A percentile compares a stretch with the other conserved stretches of the same genome.
These are phyloP conservation scores for Diutina ranongensis DNA, from an alignment of 1,139 yeast species.

Conservation along the genomic window DNA sequence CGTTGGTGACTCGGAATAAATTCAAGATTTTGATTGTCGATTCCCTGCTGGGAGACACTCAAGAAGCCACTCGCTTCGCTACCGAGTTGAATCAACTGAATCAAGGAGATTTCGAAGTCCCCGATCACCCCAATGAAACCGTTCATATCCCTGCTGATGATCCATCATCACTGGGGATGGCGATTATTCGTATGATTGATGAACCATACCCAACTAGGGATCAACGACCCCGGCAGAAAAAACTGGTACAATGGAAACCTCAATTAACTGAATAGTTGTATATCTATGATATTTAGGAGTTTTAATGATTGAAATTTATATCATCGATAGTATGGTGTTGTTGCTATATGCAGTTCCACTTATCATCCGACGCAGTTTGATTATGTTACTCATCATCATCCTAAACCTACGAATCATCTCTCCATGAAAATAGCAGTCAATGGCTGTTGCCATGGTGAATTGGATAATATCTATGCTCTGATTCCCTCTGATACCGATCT, in stretches of 20 bases:
- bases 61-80: constrained; percentile 67
- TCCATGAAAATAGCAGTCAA: constrained; percentile 47
- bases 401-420: too few species aligned
- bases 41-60: constrained; percentile 52
- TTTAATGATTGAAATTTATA: too few species aligned
- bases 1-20: background rate
- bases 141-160: constrained; percentile 53
- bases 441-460: constrained; percentile 92
- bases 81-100: constrained; percentile 61
- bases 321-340: too few species aligned
- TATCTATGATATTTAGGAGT: background rate
- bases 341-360: too few species aligned
- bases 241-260: background rate
- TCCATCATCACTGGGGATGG: background rate
- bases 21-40: constrained; percentile 45
- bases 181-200: constrained; percentile 3
- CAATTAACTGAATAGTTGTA: background rate
- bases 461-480: constrained; percentile 44
- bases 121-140: constrained; percentile 45
- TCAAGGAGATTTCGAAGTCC: constrained; percentile 39
- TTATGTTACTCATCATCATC: too few species aligned
- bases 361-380: too few species aligned
- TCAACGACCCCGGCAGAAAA: background rate
- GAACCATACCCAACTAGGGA: background rate
- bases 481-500: constrained; percentile 38